These are phyloP conservation scores for Aspergillus haitiensis DNA, from an alignment of 495 filamentous ascomycete species.

Conservation along the genomic window DNA sequence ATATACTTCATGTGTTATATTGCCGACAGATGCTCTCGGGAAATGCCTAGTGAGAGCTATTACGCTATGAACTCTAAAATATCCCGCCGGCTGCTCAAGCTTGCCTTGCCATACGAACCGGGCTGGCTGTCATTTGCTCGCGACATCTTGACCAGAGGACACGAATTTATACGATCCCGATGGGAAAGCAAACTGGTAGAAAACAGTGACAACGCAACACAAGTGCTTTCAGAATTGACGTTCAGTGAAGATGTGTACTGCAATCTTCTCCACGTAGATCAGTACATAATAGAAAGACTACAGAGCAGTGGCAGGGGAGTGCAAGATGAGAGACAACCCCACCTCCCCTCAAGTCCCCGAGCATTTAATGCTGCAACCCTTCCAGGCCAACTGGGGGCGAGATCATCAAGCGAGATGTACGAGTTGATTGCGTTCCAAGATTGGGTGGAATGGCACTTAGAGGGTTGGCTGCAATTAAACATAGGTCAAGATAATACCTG, in stretches of 20 bases:
- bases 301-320: no score
- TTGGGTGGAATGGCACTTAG: constrained; percentile 44
- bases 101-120: constrained; percentile 21
- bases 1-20: constrained; percentile 49
- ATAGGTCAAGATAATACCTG: constrained; percentile 28
- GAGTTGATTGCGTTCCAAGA: constrained; percentile 37
- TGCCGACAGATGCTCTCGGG: constrained; percentile 27
- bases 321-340: no score
- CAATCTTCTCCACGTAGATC: background rate
- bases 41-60: constrained; percentile 33
- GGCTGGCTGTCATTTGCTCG: constrained; percentile 20
- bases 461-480: constrained; percentile 37
- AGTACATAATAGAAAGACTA: no score
- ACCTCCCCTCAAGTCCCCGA: no score
- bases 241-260: constrained; percentile 6
- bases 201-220: background rate
- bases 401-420: background rate
- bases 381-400: no score
- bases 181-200: background rate
- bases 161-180: background rate
- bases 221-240: background rate
- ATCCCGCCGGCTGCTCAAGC: constrained; percentile 47
- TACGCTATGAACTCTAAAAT: constrained; percentile 54
- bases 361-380: no score
- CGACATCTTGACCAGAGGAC: background rate